phyloP scores from a whole-genome alignment of 176 grass and related monocot genomes.

The Zizania latifolia region DNA sequence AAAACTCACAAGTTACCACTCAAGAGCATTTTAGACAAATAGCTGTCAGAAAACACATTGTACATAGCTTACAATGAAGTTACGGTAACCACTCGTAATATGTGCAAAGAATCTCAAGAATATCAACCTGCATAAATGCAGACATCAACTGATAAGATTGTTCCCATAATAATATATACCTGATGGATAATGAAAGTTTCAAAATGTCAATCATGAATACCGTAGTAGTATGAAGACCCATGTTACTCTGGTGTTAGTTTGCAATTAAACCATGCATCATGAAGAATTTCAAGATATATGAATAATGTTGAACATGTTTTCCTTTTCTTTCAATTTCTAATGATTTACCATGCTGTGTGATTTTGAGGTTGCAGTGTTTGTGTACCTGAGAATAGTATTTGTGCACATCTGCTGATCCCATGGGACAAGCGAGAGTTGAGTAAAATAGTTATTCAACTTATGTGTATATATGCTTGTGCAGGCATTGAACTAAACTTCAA shows the following conservation, averaged over 20 bases:
- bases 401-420: constrained; percentile 6
- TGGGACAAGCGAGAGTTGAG: not conserved
- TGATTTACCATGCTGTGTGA: not conserved
- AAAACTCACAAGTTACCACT: not conserved
- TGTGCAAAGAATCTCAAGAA: constrained; percentile 98
- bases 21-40: constrained; percentile 14
- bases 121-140: constrained; percentile 77
- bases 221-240: not conserved
- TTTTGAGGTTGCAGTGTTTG: not conserved
- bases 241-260: not conserved
- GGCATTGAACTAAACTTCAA: not conserved
- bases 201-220: constrained; percentile 6
- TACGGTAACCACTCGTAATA: constrained; percentile 92
- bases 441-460: not conserved
- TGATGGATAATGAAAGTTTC: constrained; percentile 1
- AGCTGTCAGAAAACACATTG: constrained; percentile 19
- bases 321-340: not conserved
- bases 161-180: constrained; percentile 7
- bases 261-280: not conserved
- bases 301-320: constrained; percentile 3
- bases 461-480: not conserved
- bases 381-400: constrained; percentile 2
- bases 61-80: constrained; percentile 91
- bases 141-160: constrained; percentile 33
- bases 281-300: constrained; percentile 9